A percentile compares a stretch with the other conserved stretches of the same genome.
Conservation (phyloP, 306 rosid genomes). For the Pueraria montana region DNA sequence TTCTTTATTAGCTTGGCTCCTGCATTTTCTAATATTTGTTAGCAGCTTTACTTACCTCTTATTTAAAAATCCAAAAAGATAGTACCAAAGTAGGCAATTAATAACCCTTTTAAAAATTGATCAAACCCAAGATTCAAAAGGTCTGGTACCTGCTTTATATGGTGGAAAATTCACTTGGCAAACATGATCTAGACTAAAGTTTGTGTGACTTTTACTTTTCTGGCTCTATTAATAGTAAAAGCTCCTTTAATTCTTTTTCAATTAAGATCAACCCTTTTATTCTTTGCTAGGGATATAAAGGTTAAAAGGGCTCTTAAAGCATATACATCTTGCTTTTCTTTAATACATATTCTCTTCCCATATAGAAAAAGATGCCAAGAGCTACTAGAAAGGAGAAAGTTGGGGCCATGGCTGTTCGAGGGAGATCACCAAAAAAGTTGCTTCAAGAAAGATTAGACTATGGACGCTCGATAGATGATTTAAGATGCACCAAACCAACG, state of each 20-base stretch:
- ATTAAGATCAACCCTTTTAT: constrained; percentile 42
- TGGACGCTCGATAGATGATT: constrained; percentile 44
- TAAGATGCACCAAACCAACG: constrained; percentile 55
- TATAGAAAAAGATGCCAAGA: constrained; percentile 42
- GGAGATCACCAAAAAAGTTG: constrained; percentile 62
- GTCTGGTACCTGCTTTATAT: constrained; percentile 45
- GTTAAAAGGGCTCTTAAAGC: constrained; percentile 57
- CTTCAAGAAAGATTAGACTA: constrained; percentile 39
- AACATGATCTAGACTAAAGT: constrained; percentile 57
- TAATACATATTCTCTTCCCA: constrained; percentile 49
- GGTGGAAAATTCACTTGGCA: constrained; percentile 48
- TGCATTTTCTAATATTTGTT: constrained; percentile 46
- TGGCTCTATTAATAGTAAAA: constrained; percentile 46
- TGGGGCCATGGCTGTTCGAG: constrained; percentile 57
- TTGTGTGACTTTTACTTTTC: constrained; percentile 47
- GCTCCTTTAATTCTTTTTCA: constrained; percentile 49
- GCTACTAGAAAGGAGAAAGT: constrained; percentile 51
- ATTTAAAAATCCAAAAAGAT: constrained; percentile 35
- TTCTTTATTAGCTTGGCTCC: constrained; percentile 32
- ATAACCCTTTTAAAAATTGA: constrained; percentile 39
- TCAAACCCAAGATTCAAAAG: constrained; percentile 56
- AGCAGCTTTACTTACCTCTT: constrained; percentile 58
- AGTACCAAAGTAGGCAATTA: constrained; percentile 47
- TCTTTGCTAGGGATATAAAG: constrained; percentile 43
- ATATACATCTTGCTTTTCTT: constrained; percentile 41